Evolutionary conservation across 441 rosid genomes (phyloP), one percentile per base, ranked within the genome.

Genomic region (Populus tomentosa): DNA sequence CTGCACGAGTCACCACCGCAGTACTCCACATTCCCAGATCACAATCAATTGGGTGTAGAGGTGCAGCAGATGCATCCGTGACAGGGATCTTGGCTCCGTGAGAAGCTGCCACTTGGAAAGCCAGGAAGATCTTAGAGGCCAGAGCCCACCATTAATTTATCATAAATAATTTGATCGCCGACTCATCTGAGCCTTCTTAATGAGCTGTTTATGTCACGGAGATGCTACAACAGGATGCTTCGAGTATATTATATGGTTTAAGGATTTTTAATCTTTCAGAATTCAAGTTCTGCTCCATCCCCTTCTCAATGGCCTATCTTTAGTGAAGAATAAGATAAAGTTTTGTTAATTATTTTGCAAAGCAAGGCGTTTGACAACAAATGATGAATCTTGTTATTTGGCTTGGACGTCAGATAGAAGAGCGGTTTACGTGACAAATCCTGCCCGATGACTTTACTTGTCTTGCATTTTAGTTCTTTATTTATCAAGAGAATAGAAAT

Each of bases 71-170:
- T 9, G 13, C 6, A 46, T 10, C 36, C 0, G 67, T 3, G 79
- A 28, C 16, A 71, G 35, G 9, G 74, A 40, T 66, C 4, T 10
- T n/a, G 61, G 63, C 63, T 42, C 18, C 28, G 11, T 13, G 38
- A 40, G 0, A 69, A 66, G 73, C 7, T 16, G 78, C 86, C 86
- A 84, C 69, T 78, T 84, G 87, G 87, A 77, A 53, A 11, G 14
- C 59, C 24, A 81, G 81, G 82, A 78, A 69, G 75, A 74, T 11
- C 26, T n/a, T 21, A 24, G 82, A 69, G 63, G 42, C 10, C 10
- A 10, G 0, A 30, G 7, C 86, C 89, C 83, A 68, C 71, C n/a
- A 35, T 62, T 68, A 67, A 26, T 72, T 35, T 35, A 35, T 7
- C 73, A 50, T 13, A 64, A 70, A 73, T 32, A 20, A 73, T 66